Conservation (phyloP, 192 early-diverging fungal species). For the Coemansia sp. region DNA sequence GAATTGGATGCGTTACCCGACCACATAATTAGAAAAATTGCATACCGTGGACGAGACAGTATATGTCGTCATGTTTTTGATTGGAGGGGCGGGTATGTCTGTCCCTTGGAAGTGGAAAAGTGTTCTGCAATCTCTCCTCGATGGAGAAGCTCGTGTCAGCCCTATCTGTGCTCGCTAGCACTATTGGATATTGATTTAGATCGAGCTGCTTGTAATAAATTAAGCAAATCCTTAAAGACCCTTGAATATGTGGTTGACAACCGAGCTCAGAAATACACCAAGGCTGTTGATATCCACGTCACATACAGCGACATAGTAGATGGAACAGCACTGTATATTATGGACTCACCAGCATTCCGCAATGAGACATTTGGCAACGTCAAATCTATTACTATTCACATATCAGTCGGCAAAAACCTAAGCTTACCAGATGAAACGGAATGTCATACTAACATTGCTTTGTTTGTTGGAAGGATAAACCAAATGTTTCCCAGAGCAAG, state of each 20-base stretch:
- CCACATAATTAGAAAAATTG: not conserved
- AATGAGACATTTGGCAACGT: not conserved
- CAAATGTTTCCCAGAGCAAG: not conserved
- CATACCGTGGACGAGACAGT: not conserved
- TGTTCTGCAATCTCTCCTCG: not conserved
- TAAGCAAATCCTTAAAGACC: not conserved
- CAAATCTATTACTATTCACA: not conserved
- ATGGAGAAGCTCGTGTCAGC: not conserved
- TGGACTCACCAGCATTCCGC: not conserved
- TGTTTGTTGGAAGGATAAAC: not conserved
- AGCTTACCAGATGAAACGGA: not conserved
- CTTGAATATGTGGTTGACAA: not conserved
- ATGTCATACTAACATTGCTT: not conserved
- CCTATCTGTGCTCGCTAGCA: not conserved
- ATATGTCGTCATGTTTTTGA: not conserved
- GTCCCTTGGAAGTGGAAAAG: not conserved
- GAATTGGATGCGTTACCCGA: not conserved
- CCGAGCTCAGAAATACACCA: not conserved
- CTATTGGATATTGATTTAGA: not conserved
- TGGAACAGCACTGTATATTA: not conserved
- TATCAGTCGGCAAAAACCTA: not conserved
- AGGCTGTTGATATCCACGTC: not conserved
- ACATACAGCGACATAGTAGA: not conserved
- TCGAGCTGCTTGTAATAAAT: not conserved
- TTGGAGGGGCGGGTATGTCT: too few relatives aligned